A percentile compares a stretch with the other conserved stretches of the same genome.
phyloP scores from a whole-genome alignment of 2,329 filamentous ascomycete species.

The Fusarium phyllophilum region DNA sequence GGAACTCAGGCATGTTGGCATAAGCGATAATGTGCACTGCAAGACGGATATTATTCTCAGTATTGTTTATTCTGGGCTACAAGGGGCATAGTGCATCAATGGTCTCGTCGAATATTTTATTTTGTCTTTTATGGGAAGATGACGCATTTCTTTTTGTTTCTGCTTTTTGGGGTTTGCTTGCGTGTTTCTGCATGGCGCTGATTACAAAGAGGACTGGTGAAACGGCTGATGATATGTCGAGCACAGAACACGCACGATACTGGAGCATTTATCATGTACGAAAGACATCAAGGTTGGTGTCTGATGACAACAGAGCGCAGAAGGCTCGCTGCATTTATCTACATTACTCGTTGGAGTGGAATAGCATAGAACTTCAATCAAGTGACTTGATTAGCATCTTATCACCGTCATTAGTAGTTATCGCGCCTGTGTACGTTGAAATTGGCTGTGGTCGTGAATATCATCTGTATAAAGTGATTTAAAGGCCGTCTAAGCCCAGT shows the following conservation, averaged over 20 bases:
- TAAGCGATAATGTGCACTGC: constrained; percentile 29
- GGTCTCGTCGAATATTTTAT: constrained; percentile 20
- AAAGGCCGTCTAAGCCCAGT: neutral
- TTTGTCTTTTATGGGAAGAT: constrained; percentile 3
- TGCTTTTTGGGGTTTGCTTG: constrained; percentile 12
- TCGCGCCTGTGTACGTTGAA: neutral
- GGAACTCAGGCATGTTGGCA: constrained; percentile 34
- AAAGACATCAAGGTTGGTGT: constrained; percentile 19
- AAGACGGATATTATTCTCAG: constrained; percentile 20
- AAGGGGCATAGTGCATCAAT: constrained; percentile 17
- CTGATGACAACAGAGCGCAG: constrained; percentile 6
- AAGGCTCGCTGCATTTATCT: constrained; percentile 18
- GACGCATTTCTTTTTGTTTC: neutral
- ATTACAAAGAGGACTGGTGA: constrained; percentile 35
- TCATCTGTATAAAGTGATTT: neutral
- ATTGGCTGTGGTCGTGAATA: neutral
- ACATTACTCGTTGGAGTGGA: constrained; percentile 3
- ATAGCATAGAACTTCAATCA: constrained; percentile 24
- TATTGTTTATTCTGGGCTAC: constrained; percentile 15
- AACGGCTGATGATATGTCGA: constrained; percentile 25
- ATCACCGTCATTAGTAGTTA: neutral
- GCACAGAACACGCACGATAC: constrained; percentile 32
- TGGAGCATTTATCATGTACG: constrained; percentile 26
- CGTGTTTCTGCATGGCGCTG: constrained; percentile 40
- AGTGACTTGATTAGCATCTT: constrained; percentile 12